Base-by-base conservation (phyloP, 1,284 basidiomycete species). In the Waitea zeae region DNA sequence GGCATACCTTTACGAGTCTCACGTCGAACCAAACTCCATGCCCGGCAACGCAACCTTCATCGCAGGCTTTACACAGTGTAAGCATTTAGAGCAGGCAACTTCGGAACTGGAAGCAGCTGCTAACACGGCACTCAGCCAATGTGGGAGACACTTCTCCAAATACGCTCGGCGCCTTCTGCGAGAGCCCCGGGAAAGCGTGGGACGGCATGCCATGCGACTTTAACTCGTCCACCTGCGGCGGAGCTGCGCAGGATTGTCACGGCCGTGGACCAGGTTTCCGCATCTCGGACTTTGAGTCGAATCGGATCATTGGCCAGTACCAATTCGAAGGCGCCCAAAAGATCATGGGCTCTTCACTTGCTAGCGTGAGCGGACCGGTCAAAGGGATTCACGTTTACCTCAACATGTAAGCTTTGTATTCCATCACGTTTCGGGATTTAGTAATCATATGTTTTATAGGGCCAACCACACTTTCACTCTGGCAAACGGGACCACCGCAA, bases 121-220 rank as follows among this genome's bases (percentile, higher is more conserved):
- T n/a, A n/a, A n/a, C n/a, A n/a, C n/a, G n/a, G 5, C 7, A 5
- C 33, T 18, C 38, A 79, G 76, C 78, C 13, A 80, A 79, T 41
- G 77, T 83, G 18, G 80, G 80, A 3, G 80, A 83, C 46, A 79
- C 75, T 5, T 75, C 62, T 41, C 79, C 79, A 4, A 83, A 83
- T 47, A 81, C 74, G 74, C 54, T 74, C 13, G 79, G 79, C 5
- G 73, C 81, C 2, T 79, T 72, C 53, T 84, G 81, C 44, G 73
- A 84, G 48, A 73, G 70, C 39, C 78, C 79, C 0, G 80, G 77
- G 11, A 41, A 82, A 47, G 46, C 60, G 2, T 76, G 64, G 53
- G 65, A 82, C 42, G 77, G 79, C 12, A 61, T 67, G 41, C 51
- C 61, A 3, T 83, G 80, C 46, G 68, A 76, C 14, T 61, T 67